Evolutionary conservation across 148 eudicot species (phyloP), one percentile per base, ranked within the genome.

Genomic region (Cornus suecica): DNA sequence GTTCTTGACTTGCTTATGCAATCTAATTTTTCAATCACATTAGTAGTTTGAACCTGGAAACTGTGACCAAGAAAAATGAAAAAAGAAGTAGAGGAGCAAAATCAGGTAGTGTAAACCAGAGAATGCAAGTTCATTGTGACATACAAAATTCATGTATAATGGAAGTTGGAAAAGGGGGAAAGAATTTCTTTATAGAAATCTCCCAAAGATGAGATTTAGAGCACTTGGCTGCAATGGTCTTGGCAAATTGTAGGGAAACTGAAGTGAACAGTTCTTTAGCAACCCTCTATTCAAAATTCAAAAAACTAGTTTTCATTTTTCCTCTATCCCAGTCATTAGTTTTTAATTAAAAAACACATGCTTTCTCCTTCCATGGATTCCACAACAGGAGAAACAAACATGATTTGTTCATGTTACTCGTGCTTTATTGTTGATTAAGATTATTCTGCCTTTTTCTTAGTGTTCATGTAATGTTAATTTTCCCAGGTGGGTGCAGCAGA

Each of bases 401-500:
- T 72, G n/a, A n/a, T 24, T 71, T 8, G 4, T 11, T 60, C 60
- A 62, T 56, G 37, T 10, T 24, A 26, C 54, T 74, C 30, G n/a
- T 42, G 42, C 28, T 65, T 74, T 42, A 28, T 28, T 27, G 32
- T 23, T 32, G 5, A 15, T 30, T 62, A 42, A 63, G 15, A 29
- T 13, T 74, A 22, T 34, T 63, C 42, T n/a, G n/a, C 16, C 25
- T 77, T n/a, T 42, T 70, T 22, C 23, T 70, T 23, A 10, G 32
- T 24, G 8, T 48, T 30, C 60, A 26, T 30, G 63, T 66, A 37
- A 16, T 22, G 27, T 6, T 10, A 70, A 73, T 25, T 27, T 24
- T 26, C 75, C 71, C 84, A 94, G 99, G 86, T 92, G 71, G 99
- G 99, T 66, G 96, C 99, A 24, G 99, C 99, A 69, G 99, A 94